Conservation (phyloP, 148 eudicot species). For the Agrostemma githago region DNA sequence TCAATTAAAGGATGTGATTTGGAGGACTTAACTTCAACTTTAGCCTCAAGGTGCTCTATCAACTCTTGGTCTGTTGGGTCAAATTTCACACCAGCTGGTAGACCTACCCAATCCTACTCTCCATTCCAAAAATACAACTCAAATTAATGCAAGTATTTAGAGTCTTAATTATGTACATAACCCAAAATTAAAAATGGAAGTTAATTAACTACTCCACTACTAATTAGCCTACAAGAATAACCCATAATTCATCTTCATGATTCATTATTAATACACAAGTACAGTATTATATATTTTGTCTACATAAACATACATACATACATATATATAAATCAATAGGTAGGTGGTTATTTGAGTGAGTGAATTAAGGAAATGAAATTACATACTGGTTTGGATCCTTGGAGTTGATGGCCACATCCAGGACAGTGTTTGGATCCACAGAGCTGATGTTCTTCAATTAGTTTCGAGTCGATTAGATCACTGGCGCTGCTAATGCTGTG, state of each 20-base stretch:
- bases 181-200: not conserved
- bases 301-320: no score
- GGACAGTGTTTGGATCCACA: constrained; percentile 94
- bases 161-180: not conserved
- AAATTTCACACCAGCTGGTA: constrained; percentile 99
- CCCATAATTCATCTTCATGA: no score
- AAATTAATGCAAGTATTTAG: constrained; percentile 8
- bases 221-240: not conserved
- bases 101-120: constrained; percentile 92
- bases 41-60: constrained; percentile 97
- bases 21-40: constrained; percentile 58
- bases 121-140: constrained; percentile 3
- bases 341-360: not conserved
- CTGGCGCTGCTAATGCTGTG: constrained; percentile 55
- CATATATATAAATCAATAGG: no score
- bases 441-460: constrained; percentile 89
- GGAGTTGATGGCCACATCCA: constrained; percentile 89
- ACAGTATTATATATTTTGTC: no score
- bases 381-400: constrained; percentile 80
- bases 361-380: constrained; percentile 1
- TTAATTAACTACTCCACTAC: not conserved
- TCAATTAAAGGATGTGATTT: constrained; percentile 96
- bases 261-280: not conserved
- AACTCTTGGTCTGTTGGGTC: constrained; percentile 99
- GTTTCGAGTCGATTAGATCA: constrained; percentile 93